Base-by-base conservation (phyloP, 805 yeast species). In the Ogataea pini region DNA sequence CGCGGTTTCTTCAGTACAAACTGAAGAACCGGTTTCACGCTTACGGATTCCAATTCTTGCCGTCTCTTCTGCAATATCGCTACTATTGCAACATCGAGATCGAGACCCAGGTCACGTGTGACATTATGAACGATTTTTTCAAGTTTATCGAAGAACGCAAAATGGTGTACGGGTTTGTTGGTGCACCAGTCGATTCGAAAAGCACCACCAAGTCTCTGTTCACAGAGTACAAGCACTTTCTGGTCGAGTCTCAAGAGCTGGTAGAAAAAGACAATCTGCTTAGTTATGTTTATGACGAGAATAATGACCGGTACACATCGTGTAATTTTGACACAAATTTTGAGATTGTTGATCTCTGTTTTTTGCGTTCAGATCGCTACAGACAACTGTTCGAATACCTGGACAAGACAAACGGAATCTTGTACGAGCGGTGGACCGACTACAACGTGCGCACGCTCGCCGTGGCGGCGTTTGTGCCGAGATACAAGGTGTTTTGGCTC, bases 301-400 rank as follows among this genome's bases (percentile, higher is more conserved):
- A 41, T 20, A 12, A 10, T 14, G 22, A 46, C 43, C 28, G 40
- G 17, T 58, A 56, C 46, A 56, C 60, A 6, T 27, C 22, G n/a
- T 80, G 85, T 61, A 83, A 79, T 55, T 78, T 80, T 57, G 80
- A 83, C 79, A 75, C 83, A 18, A 79, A 79, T 59, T 78, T 82
- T 50, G 85, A 80, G 56, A 71, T 81, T 36, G 82, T 72, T 1
- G 77, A 76, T 57, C 60, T 81, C 49, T 68, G 76, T 50, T 79
- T 79, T 55, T 74, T 73, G 59, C 61, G 83, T 44, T 65, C 78
- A 18, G 65, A 70, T 43, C 72, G 73, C 1, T 81, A 80, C 59
- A 59, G 64, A 29, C 62, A 68, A 8, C 75, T 70, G 52, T 79
- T 80, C 55, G 62, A 76, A 14, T 66, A 58, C 58, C 54, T 80